phyloP scores from a whole-genome alignment of 164 flowering plant genomes.

The Piper longum region DNA sequence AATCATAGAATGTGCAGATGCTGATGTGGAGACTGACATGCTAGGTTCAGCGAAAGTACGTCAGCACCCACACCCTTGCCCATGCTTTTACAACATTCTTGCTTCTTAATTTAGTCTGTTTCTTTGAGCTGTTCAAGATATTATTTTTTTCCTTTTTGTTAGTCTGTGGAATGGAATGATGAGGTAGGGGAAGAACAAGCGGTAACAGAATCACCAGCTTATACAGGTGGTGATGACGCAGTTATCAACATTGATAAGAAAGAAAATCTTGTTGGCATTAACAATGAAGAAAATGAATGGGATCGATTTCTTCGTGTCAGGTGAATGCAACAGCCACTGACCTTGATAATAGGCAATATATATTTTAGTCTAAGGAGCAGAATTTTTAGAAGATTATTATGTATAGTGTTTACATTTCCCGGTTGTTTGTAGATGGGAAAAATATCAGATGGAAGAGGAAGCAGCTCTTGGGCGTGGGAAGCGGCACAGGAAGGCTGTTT shows the following conservation, averaged over 20 bases:
- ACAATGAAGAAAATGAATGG: constrained; percentile 93
- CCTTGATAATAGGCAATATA: not conserved
- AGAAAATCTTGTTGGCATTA: constrained; percentile 29
- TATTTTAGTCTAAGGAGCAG: not conserved
- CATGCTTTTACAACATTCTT: not conserved
- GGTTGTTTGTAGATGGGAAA: constrained; percentile 71
- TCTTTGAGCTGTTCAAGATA: not conserved
- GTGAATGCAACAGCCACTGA: constrained; percentile 22
- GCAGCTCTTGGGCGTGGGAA: constrained; percentile 99
- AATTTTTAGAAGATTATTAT: not conserved
- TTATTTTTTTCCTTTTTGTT: constrained; percentile 3
- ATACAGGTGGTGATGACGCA: constrained; percentile 26
- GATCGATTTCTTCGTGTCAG: constrained; percentile 82
- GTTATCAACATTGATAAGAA: constrained; percentile 46
- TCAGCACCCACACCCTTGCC: not conserved
- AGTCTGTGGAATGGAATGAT: constrained; percentile 96
- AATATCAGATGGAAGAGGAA: constrained; percentile 85
- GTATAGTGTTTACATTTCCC: not conserved
- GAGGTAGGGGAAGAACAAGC: constrained; percentile 69
- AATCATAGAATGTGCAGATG: constrained; percentile 49
- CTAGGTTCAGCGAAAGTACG: constrained; percentile 94
- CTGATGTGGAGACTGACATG: constrained; percentile 82
- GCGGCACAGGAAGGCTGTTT: constrained; percentile 85
- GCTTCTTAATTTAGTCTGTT: not conserved
- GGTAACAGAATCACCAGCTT: constrained; percentile 35